Evolutionary conservation across 2,329 filamentous ascomycete genomes (phyloP).

Genomic region (Monilinia vaccinii-corymbosi): DNA sequence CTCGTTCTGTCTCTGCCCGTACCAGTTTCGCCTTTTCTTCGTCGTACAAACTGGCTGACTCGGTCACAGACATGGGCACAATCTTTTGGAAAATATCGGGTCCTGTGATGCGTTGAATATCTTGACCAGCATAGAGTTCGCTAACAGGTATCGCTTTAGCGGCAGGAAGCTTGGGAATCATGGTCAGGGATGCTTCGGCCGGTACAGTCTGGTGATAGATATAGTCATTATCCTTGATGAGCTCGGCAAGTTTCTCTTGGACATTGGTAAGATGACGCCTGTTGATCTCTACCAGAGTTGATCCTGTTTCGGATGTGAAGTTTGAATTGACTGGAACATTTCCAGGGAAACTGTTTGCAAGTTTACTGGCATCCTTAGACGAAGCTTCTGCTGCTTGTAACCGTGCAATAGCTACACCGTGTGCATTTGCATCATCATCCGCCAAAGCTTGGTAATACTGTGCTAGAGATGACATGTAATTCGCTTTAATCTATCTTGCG

Average conservation of each 20-base stretch:
- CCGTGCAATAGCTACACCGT: constrained; percentile 76
- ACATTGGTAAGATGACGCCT: constrained; percentile 74
- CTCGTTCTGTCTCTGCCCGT: constrained; percentile 84
- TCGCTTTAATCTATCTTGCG: constrained; percentile 56
- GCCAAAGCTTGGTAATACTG: constrained; percentile 91
- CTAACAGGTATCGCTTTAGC: constrained; percentile 96
- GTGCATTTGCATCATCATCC: constrained; percentile 80
- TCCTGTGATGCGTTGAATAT: constrained; percentile 93
- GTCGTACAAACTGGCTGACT: constrained; percentile 93
- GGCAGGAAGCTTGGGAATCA: constrained; percentile 83
- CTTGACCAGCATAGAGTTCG: constrained; percentile 92
- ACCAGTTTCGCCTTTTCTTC: constrained; percentile 97
- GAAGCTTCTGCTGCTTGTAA: constrained; percentile 72
- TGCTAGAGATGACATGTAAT: constrained; percentile 73
- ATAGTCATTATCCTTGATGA: constrained; percentile 91
- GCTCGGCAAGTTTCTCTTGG: constrained; percentile 67
- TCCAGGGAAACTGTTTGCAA: constrained; percentile 71
- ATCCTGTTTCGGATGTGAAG: constrained; percentile 68
- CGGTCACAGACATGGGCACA: constrained; percentile 89
- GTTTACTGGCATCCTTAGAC: constrained; percentile 67
- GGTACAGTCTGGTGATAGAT: constrained; percentile 95
- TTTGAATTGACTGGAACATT: constrained; percentile 76
- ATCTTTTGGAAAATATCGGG: constrained; percentile 97
- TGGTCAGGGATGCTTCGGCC: constrained; percentile 68
- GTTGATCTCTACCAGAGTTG: constrained; percentile 66